Conservation (phyloP, 164 flowering plant species). For the Nelumbo lutea region DNA sequence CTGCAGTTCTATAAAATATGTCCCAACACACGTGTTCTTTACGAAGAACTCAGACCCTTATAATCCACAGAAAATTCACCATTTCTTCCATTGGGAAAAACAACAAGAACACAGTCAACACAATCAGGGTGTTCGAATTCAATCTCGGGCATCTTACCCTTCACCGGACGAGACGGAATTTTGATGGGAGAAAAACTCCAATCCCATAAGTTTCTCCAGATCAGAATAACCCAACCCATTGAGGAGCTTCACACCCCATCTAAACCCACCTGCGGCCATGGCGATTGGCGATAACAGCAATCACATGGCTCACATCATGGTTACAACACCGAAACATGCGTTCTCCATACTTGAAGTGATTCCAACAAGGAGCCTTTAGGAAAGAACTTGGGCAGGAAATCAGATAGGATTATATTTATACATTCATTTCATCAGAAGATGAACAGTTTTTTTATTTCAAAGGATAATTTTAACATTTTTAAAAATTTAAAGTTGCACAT, state of each 20-base stretch:
- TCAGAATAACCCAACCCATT: slow-evolving; percentile 73
- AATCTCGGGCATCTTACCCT: slow-evolving; percentile 59
- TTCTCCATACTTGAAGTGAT: slow-evolving; percentile 84
- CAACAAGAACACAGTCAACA: slow-evolving; percentile 67
- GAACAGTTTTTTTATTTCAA: no score
- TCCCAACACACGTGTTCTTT: slow-evolving; percentile 92
- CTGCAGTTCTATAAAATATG: slow-evolving; percentile 71
- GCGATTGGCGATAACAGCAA: slow-evolving; percentile 63
- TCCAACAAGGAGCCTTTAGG: slow-evolving; percentile 58
- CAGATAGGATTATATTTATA: slow-evolving; percentile 23
- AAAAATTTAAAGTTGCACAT: no score
- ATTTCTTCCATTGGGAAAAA: slow-evolving; percentile 45
- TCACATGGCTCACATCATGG: slow-evolving; percentile 91
- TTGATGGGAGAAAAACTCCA: slow-evolving; percentile 23
- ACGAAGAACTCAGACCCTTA: slow-evolving; percentile 49
- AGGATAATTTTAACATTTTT: no score
- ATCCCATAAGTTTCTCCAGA: slow-evolving; percentile 69
- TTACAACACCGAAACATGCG: slow-evolving; percentile 86
- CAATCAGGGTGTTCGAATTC: slow-evolving; percentile 97
- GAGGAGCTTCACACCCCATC: slow-evolving; percentile 82
- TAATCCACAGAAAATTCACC: slow-evolving; percentile 45
- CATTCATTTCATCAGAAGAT: no score
- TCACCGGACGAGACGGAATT: slow-evolving; percentile 49
- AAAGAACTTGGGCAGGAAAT: slow-evolving; percentile 32
- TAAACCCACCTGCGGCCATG: slow-evolving; percentile 72